Base-by-base conservation (phyloP, 2,329 filamentous ascomycete species). In the Sporothrix sp. region DNA sequence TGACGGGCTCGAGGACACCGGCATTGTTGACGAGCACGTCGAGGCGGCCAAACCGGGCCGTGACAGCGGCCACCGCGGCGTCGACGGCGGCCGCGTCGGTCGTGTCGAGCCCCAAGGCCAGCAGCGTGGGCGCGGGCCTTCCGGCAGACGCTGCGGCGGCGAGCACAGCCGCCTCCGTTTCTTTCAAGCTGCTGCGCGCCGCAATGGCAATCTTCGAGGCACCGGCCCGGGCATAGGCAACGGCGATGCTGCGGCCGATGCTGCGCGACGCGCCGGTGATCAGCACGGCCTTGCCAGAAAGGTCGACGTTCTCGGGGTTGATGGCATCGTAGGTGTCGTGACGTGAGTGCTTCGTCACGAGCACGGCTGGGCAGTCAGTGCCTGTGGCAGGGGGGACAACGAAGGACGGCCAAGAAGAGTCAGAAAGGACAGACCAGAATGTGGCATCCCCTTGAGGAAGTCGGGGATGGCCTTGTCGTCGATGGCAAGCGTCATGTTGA, bases 261-360 rank as follows among this genome's bases (percentile, higher is more conserved):
- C 54, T 52, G 25, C 42, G 40, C 3, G 52, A 54, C n/a, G 48
- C 52, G n/a, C 52, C 54, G 2, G 54, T 50, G 37, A 56, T 49
- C 36, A 56, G 45, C 13, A 56, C 54, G n/a, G 43, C 32, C 43
- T 52, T 49, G 28, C 54, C 54, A 10, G 37, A 27, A n/a, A 52
- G 47, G 49, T 56, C 38, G 25, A 32, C 18, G 16, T 54, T 46
- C 13, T 38, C 27, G 11, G 54, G 40, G 20, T 39, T 27, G 40
- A 56, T 56, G 23, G 44, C 49, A 14, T 52, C 51, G 18, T 56
- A 56, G 3, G 54, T 56, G 59, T 66, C 33, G n/a, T 50, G 38
- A 27, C 21, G 36, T 7, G 20, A n/a, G n/a, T 42, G 47, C 11
- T 14, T n/a, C 9, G 45, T 48, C 45, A 48, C 9, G 33, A 32